Evolutionary conservation across 2,329 filamentous ascomycete species (phyloP).

Genomic region (Claviceps cyperi): DNA sequence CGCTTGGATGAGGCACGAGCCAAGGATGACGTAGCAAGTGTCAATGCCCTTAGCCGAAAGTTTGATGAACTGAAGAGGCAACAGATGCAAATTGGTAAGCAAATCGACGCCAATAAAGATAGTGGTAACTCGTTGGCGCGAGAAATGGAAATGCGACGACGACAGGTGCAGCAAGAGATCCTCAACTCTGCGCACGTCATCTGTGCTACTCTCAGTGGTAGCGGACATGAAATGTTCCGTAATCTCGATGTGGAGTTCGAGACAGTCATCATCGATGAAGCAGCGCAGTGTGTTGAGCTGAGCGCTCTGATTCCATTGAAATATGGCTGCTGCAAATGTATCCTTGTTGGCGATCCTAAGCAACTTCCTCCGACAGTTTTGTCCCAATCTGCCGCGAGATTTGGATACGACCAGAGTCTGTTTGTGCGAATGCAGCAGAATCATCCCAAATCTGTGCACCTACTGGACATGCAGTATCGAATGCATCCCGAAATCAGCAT

Average conservation of each 20-base stretch:
- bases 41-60: constrained; percentile 52
- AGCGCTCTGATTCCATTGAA: constrained; percentile 94
- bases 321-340: constrained; percentile 92
- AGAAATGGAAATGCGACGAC: constrained; percentile 73
- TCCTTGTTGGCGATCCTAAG: constrained; percentile 94
- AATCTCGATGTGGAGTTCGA: constrained; percentile 91
- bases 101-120: constrained; percentile 79
- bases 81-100: constrained; percentile 57
- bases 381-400: constrained; percentile 80
- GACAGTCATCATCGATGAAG: constrained; percentile 96
- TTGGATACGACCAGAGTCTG: constrained; percentile 93
- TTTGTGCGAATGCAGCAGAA: constrained; percentile 98
- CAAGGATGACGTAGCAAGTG: constrained; percentile 30
- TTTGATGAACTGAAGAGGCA: constrained; percentile 66
- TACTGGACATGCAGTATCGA: constrained; percentile 95
- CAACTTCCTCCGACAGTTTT: constrained; percentile 92
- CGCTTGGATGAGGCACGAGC: constrained; percentile 54
- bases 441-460: constrained; percentile 72
- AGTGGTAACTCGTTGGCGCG: constrained; percentile 68
- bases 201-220: constrained; percentile 88
- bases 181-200: constrained; percentile 84
- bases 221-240: constrained; percentile 95
- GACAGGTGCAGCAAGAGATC: constrained; percentile 78
- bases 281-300: constrained; percentile 93
- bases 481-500: constrained; percentile 96